Evolutionary conservation across 179 eudicot genomes (phyloP), one percentile per base, ranked within the genome.

Genomic region (Amaranthus tricolor): DNA sequence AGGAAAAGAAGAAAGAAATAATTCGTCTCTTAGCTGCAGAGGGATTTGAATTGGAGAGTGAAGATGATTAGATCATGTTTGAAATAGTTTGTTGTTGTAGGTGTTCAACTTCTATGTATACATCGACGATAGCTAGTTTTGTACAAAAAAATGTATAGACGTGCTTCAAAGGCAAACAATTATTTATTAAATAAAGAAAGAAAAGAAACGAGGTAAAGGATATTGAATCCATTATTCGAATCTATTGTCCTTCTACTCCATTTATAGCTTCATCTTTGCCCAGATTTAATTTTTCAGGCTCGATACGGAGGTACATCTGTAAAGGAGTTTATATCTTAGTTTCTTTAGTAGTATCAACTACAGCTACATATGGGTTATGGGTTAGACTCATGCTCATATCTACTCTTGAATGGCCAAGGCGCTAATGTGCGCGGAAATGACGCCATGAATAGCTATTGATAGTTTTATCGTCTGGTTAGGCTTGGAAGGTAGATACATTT

Each of bases 21-120:
- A 80, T 81, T 76, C 84, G 87, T 70, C 98, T 94, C 79, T 84
- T 94, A 55, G 98, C 97, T 21, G 93, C 89, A 0, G 98, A 94
- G 80, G 98, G 98, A 75, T 86, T 94, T 63, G 98, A 94, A 84
- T 88, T 94, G 67, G 98, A 78, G 55, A 81, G 84, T 5, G 96
- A 92, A 73, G 88, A 89, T 43, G 91, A 94, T 43, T 81, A 79
- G 73, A n/a, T 47, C 52, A 50, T 51, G 43, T 6, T 67, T 50
- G 57, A n/a, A 48, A 51, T n/a, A 50, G 69, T 57, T 10, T 19
- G 9, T 64, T 73, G n/a, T 44, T 24, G 7, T 61, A 61, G 64
- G 13, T 57, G 0, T 45, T 71, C 49, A 20, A 57, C 16, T 70
- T 68, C 11, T 45, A 48, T 55, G 78, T 75, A 24, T 69, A 70